Evolutionary conservation across 2,329 filamentous ascomycete species (phyloP).

Genomic region (Colletotrichum simmondsii): DNA sequence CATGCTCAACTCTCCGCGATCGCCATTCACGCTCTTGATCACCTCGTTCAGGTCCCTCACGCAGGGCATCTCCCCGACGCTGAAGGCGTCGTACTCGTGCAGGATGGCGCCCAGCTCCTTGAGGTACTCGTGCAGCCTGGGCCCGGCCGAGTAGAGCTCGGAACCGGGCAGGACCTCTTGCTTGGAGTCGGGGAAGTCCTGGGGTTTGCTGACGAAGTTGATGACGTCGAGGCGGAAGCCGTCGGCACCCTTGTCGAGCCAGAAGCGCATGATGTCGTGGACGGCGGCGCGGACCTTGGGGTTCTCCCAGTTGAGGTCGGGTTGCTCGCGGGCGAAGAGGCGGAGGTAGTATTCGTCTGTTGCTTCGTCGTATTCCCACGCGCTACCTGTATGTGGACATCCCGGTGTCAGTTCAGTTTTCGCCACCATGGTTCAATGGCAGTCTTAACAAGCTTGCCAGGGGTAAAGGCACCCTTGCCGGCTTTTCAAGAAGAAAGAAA

Average conservation of each 20-base stretch:
- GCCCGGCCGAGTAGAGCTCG: slow-evolving; percentile 65
- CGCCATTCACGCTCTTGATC: slow-evolving; percentile 62
- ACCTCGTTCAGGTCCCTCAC: slow-evolving; percentile 53
- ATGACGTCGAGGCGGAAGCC: slow-evolving; percentile 77
- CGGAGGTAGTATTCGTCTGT: slow-evolving; percentile 70
- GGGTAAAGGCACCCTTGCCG: too few species aligned
- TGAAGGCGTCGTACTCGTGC: slow-evolving; percentile 59
- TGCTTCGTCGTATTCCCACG: slow-evolving; percentile 61
- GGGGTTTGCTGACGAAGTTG: slow-evolving; percentile 74
- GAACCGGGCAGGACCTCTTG: slow-evolving; percentile 43
- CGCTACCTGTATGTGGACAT: slow-evolving; percentile 45
- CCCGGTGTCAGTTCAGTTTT: neutral
- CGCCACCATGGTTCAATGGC: too few species aligned
- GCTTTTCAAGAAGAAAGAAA: too few species aligned
- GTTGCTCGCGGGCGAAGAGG: slow-evolving; percentile 77
- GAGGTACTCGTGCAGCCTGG: slow-evolving; percentile 58
- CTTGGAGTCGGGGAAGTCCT: slow-evolving; percentile 62
- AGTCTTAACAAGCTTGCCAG: too few species aligned
- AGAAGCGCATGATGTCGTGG: slow-evolving; percentile 77
- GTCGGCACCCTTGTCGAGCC: slow-evolving; percentile 75
- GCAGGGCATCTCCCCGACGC: slow-evolving; percentile 63
- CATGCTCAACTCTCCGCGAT: slow-evolving; percentile 73
- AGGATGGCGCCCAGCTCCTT: slow-evolving; percentile 56
- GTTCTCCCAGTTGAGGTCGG: slow-evolving; percentile 84
- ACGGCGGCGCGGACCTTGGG: slow-evolving; percentile 71